Evolutionary conservation across 2,329 filamentous ascomycete genomes (phyloP).

Genomic region (Talaromyces islandicus): DNA sequence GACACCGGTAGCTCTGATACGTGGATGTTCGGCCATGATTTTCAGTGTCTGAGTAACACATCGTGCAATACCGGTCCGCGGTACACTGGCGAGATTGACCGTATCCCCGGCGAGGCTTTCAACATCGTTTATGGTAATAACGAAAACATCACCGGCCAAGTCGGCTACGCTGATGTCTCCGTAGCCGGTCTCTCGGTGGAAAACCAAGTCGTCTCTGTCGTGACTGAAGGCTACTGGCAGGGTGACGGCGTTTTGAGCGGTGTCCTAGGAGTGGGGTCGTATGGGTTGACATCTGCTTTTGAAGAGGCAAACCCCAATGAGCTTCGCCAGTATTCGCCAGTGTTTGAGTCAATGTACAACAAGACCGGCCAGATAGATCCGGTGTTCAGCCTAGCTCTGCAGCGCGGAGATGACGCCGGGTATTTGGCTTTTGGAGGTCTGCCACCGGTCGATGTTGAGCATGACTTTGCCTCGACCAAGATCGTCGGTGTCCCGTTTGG

Average conservation of each 20-base stretch:
- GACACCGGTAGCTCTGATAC: conserved; percentile 2
- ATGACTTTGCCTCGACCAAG: background rate
- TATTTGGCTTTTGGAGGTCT: background rate
- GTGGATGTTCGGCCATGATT: conserved; percentile 1
- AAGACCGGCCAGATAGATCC: background rate
- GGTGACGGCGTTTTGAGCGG: background rate
- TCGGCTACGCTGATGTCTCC: background rate
- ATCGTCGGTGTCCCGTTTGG: background rate
- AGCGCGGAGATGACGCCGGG: background rate
- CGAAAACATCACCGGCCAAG: background rate
- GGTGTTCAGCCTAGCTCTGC: background rate
- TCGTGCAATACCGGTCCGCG: background rate
- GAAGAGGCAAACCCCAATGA: background rate
- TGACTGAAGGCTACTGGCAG: background rate
- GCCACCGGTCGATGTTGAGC: background rate
- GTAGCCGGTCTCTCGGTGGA: background rate
- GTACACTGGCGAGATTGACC: background rate
- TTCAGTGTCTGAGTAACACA: background rate
- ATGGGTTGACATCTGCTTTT: background rate
- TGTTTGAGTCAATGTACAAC: conserved; percentile 1
- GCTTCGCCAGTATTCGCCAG: background rate
- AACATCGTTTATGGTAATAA: background rate
- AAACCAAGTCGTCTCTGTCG: background rate
- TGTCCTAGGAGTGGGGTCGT: background rate
- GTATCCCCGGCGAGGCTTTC: background rate